Conservation (phyloP, 805 yeast genomes). For the Kurtzmaniella fragi region DNA sequence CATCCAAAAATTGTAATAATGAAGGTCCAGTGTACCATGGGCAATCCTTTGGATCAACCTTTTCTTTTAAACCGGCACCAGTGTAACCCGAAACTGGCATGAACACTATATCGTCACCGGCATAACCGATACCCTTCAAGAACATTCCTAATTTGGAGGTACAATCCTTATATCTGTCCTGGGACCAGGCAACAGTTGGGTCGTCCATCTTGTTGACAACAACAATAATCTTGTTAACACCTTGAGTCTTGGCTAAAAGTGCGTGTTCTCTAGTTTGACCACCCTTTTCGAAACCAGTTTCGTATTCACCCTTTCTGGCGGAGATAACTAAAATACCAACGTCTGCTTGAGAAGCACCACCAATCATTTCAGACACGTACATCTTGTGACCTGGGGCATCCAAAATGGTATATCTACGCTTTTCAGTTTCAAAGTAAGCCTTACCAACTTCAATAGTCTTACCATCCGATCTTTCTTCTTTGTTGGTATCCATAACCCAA, state of each 20-base stretch:
- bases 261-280: slow-evolving; percentile 99
- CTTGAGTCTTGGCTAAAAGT: slow-evolving; percentile 94
- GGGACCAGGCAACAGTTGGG: slow-evolving; percentile 92
- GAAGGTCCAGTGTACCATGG: slow-evolving; percentile 97
- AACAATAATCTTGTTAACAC: slow-evolving; percentile 89
- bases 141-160: slow-evolving; percentile 71
- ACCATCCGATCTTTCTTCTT: slow-evolving; percentile 98
- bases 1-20: slow-evolving; percentile 82
- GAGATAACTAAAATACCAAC: slow-evolving; percentile 95
- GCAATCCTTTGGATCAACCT: slow-evolving; percentile 63
- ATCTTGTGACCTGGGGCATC: slow-evolving; percentile 99
- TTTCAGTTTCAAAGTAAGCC: slow-evolving; percentile 95
- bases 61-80: slow-evolving; percentile 93
- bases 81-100: slow-evolving; percentile 99
- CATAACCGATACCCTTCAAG: slow-evolving; percentile 86
- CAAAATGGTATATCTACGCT: slow-evolving; percentile 94
- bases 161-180: slow-evolving; percentile 95
- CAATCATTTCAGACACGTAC: slow-evolving; percentile 99
- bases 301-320: slow-evolving; percentile 99
- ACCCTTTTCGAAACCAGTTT: slow-evolving; percentile 98
- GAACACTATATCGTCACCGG: slow-evolving; percentile 76
- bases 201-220: slow-evolving; percentile 99
- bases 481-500: slow-evolving; percentile 99
- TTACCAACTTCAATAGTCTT: slow-evolving; percentile 99
- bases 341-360: slow-evolving; percentile 99